Percentiles rank a stretch among this genome's conserved stretches.
phyloP scores from a whole-genome alignment of 179 eudicot genomes.

The Spinacia oleracea region DNA sequence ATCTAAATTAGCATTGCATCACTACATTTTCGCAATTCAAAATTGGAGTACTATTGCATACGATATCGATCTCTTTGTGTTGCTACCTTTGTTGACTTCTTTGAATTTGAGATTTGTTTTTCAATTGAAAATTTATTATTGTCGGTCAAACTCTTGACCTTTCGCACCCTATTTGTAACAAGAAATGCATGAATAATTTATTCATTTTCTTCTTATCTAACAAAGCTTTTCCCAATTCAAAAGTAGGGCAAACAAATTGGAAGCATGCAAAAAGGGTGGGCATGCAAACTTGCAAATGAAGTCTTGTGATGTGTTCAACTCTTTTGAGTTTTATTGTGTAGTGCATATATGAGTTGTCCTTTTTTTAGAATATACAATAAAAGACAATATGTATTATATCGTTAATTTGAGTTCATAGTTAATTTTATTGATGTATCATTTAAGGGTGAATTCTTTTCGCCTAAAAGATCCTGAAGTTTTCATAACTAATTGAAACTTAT shows the following conservation, averaged over 20 bases:
- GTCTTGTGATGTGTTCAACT: too few species aligned
- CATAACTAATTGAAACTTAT: too few species aligned
- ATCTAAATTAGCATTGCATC: neutral
- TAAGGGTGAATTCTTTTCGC: too few species aligned
- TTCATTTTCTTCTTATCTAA: neutral
- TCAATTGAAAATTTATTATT: neutral
- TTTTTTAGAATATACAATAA: neutral
- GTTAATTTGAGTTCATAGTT: too few species aligned
- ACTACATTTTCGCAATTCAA: too few species aligned
- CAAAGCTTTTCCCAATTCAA: neutral
- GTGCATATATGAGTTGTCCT: neutral
- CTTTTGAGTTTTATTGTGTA: neutral
- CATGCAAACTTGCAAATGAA: too few species aligned
- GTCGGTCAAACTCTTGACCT: neutral
- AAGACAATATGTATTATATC: too few species aligned
- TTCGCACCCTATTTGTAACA: neutral
- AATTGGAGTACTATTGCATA: too few species aligned
- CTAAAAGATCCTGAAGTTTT: too few species aligned
- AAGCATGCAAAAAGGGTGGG: neutral
- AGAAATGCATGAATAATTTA: neutral
- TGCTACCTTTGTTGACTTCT: neutral
- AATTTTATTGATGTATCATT: too few species aligned
- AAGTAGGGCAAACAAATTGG: neutral
- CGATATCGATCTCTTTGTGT: neutral
- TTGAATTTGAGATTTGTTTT: neutral